Evolutionary conservation across 2,329 filamentous ascomycete genomes (phyloP).

Genomic region (Aspergillus oerlinghausenensis): DNA sequence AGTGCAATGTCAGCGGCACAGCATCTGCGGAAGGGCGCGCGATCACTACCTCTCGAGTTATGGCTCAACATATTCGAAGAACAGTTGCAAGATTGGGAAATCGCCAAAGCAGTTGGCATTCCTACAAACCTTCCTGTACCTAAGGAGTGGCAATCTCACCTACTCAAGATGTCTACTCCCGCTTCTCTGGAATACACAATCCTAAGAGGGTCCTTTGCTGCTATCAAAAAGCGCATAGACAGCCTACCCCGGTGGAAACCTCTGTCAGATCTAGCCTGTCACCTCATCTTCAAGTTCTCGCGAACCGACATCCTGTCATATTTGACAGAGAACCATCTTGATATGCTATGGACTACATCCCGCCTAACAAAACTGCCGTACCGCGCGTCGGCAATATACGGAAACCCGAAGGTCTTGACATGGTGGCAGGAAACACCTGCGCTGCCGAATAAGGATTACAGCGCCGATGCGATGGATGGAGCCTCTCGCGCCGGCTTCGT

Average conservation of each 20-base stretch:
- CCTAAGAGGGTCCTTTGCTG: conserved; percentile 64
- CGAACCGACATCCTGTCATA: conserved; percentile 74
- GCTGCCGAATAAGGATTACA: conserved; percentile 83
- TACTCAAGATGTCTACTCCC: conserved; percentile 61
- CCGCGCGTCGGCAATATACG: conserved; percentile 83
- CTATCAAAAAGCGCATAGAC: conserved; percentile 69
- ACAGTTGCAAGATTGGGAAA: conserved; percentile 82
- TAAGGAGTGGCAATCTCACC: conserved; percentile 63
- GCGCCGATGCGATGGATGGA: conserved; percentile 76
- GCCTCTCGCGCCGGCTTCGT: conserved; percentile 83
- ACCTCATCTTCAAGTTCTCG: conserved; percentile 87
- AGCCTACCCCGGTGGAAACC: conserved; percentile 65
- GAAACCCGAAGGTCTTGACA: conserved; percentile 75
- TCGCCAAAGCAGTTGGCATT: conserved; percentile 73
- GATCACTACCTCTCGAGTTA: conserved; percentile 70
- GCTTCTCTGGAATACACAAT: conserved; percentile 81
- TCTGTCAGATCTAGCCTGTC: conserved; percentile 75
- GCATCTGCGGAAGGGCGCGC: conserved; percentile 20
- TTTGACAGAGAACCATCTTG: conserved; percentile 60
- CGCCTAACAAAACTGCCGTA: conserved; percentile 77
- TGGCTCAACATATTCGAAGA: conserved; percentile 82
- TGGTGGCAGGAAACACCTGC: conserved; percentile 85
- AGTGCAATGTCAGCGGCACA: conserved; percentile 29
- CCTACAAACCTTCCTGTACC: conserved; percentile 74
- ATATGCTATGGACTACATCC: conserved; percentile 83